phyloP scores from a whole-genome alignment of 2,329 filamentous ascomycete species.

The Beauveria sp. region DNA sequence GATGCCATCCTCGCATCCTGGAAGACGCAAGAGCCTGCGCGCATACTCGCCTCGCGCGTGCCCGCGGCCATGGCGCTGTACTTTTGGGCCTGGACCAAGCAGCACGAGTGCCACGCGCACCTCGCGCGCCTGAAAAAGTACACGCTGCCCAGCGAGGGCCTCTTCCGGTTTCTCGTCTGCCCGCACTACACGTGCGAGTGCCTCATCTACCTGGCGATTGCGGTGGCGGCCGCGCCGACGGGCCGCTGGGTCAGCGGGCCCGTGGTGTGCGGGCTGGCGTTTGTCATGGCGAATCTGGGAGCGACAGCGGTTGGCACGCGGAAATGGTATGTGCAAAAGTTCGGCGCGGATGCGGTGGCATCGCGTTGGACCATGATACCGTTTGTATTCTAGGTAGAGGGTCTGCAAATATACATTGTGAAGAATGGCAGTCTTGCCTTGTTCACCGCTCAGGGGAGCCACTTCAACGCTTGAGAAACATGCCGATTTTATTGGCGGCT shows the following conservation, averaged over 20 bases:
- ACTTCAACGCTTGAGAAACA: conserved; percentile 32
- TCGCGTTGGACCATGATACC: conserved; percentile 72
- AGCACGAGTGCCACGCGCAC: conserved; percentile 66
- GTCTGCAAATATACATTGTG: not conserved
- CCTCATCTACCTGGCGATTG: conserved; percentile 71
- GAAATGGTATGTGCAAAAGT: conserved; percentile 70
- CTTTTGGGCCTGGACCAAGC: conserved; percentile 60
- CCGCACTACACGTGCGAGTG: conserved; percentile 92
- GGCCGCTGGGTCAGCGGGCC: conserved; percentile 64
- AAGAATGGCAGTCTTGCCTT: not conserved
- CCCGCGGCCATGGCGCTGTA: conserved; percentile 54
- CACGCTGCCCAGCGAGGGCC: conserved; percentile 64
- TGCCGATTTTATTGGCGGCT: conserved; percentile 59
- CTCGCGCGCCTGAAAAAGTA: conserved; percentile 72
- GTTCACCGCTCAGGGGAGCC: not conserved
- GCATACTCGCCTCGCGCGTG: conserved; percentile 19
- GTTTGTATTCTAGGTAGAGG: conserved; percentile 44
- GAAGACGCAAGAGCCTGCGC: conserved; percentile 16
- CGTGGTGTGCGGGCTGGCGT: conserved; percentile 59
- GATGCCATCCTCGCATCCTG: conserved; percentile 28
- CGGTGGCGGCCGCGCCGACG: conserved; percentile 63
- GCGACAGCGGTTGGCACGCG: conserved; percentile 73
- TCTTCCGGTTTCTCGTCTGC: conserved; percentile 68
- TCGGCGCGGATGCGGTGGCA: conserved; percentile 57
- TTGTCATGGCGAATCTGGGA: conserved; percentile 73